Base-by-base conservation (phyloP, 2,329 filamentous ascomycete genomes). In the Penicillium sp. region DNA sequence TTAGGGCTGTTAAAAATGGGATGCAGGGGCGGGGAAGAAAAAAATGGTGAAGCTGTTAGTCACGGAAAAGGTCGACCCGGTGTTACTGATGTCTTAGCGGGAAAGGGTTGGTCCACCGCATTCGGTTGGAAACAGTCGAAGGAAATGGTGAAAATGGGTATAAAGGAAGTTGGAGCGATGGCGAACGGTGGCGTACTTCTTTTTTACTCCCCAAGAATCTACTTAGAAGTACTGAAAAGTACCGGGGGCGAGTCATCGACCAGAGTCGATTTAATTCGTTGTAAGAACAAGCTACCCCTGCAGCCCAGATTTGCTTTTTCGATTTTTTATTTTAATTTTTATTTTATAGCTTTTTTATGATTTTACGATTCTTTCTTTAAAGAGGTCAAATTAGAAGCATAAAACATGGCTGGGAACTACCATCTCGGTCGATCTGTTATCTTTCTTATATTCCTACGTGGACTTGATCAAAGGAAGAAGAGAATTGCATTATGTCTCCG, bases 21-120 rank as follows among this genome's bases (percentile, higher is more conserved):
- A 7, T 40, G 31, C 51, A 49, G 64, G 58, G 59, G 58, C 51
- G 52, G 56, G 53, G 49, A 49, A 51, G 47, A 32, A 45, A 51
- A 55, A 48, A 45, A 37, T 13, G 40, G 49, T 44, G 47, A 65
- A 64, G 59, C 64, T 66, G 64, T 68, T 68, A 68, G 66, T 67
- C 65, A 69, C 64, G 56, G 60, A 66, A 64, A 60, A 55, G 47
- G 40, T 20, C 50, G 55, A 52, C 38, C 53, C 57, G 55, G 39
- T 39, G 55, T 59, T 50, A 49, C 46, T 23, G 53, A 45, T 41
- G 45, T 49, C 40, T 47, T 18, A 52, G 39, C 42, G 40, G 45
- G 31, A 35, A 18, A 13, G 29, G 37, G 13, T 39, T 31, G 46
- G 47, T 46, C 52, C 44, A 39, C 49, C 33, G 42, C 37, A 29